Conservation (phyloP, 2,329 filamentous ascomycete genomes). For the Colletotrichum sublineola region DNA sequence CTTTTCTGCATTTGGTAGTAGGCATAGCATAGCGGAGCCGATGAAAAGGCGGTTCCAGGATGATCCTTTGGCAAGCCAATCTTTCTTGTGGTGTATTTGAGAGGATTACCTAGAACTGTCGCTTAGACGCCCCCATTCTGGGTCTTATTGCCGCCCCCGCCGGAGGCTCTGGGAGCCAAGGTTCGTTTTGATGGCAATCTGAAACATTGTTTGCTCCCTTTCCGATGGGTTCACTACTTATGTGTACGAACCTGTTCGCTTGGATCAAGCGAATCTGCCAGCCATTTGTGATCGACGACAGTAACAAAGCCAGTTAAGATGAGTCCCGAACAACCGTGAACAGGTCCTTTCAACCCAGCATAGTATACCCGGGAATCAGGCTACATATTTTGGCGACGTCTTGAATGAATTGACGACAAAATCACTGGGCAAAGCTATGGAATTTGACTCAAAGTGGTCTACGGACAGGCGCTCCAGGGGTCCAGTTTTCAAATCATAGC, state of each 20-base stretch:
- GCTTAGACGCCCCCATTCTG: too few relatives aligned
- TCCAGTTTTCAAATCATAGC: neutral
- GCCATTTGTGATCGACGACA: neutral
- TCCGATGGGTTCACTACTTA: too few relatives aligned
- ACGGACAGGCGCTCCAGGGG: accelerated
- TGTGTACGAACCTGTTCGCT: neutral
- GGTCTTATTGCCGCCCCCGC: too few relatives aligned
- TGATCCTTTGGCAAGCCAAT: too few relatives aligned
- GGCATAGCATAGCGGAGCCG: too few relatives aligned
- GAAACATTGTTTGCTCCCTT: neutral
- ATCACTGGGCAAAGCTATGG: neutral
- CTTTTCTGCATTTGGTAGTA: too few relatives aligned
- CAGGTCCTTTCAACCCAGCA: neutral
- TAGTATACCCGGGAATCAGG: too few relatives aligned
- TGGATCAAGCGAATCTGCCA: neutral
- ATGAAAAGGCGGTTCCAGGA: too few relatives aligned
- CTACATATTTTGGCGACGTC: neutral
- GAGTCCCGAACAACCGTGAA: neutral
- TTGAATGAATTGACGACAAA: neutral
- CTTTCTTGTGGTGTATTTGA: too few relatives aligned
- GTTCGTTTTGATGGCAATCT: neutral
- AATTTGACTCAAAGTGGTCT: neutral
- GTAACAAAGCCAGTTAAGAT: neutral
- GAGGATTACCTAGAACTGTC: neutral
- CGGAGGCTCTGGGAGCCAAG: neutral